Percentiles rank a stretch among this genome's conserved stretches.
These are phyloP conservation scores for Cladosporium oxysporum DNA, from an alignment of 2,329 filamentous ascomycete species.

Conservation along the genomic window DNA sequence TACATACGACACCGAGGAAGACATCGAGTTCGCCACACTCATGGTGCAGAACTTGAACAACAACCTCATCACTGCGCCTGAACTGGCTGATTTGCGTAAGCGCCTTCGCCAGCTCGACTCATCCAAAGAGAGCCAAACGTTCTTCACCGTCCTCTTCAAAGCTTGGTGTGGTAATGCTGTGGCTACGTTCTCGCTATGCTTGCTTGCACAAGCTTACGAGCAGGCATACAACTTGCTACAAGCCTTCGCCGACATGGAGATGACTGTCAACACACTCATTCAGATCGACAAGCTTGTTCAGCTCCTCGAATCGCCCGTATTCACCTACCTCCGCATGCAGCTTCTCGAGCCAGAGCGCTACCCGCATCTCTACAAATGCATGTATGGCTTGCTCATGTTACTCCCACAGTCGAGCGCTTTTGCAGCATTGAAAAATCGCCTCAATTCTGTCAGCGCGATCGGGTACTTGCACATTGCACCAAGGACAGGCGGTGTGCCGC, in stretches of 20 bases:
- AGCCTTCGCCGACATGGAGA: constrained; percentile 97
- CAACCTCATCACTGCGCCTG: constrained; percentile 95
- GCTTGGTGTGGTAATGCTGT: constrained; percentile 99
- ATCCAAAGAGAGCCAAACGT: constrained; percentile 87
- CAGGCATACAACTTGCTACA: constrained; percentile 95
- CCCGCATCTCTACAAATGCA: constrained; percentile 93
- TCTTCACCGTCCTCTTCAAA: constrained; percentile 91
- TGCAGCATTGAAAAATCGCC: constrained; percentile 89
- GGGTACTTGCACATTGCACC: constrained; percentile 86
- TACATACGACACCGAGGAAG: constrained; percentile 45
- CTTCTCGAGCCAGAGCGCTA: constrained; percentile 93
- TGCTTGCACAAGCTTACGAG: constrained; percentile 95
- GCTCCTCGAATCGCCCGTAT: constrained; percentile 93
- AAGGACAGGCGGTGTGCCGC: constrained; percentile 42
- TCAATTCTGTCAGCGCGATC: constrained; percentile 96
- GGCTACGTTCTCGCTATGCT: constrained; percentile 91
- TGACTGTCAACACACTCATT: constrained; percentile 98
- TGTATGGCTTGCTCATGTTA: constrained; percentile 96
- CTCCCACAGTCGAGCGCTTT: constrained; percentile 98
- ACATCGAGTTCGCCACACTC: constrained; percentile 97
- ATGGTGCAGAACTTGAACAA: constrained; percentile 99
- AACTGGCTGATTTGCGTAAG: constrained; percentile 87
- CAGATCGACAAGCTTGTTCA: constrained; percentile 99
- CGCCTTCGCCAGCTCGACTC: constrained; percentile 86
- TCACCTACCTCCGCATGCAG: constrained; percentile 94